Conservation (phyloP, 2,329 filamentous ascomycete genomes). For the Fusarium fracticaudum region DNA sequence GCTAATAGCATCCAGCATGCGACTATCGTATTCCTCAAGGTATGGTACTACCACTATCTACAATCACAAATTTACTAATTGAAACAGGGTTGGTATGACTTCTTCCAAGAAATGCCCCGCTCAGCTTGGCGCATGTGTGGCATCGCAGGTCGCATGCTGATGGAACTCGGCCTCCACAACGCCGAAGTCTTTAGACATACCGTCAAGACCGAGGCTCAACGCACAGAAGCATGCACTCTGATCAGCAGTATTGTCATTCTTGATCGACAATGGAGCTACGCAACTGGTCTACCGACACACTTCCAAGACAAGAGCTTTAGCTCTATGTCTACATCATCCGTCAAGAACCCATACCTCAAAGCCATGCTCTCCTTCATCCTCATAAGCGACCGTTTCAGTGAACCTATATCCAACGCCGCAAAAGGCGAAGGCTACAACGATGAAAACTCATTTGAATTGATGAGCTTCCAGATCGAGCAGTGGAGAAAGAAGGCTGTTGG, state of each 20-base stretch:
- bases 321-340: conserved; percentile 18
- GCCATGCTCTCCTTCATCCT: conserved; percentile 30
- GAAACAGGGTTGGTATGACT: conserved; percentile 31
- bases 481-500: conserved; percentile 41
- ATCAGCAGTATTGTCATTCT: conserved; percentile 20
- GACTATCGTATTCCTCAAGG: conserved; percentile 22
- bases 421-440: conserved; percentile 35
- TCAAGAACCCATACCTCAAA: conserved; percentile 22
- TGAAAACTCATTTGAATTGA: conserved; percentile 41
- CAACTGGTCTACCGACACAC: conserved; percentile 17
- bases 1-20: conserved; percentile 25
- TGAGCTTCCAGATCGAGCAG: conserved; percentile 45
- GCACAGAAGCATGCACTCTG: conserved; percentile 10
- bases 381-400: conserved; percentile 23
- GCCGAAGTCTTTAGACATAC: conserved; percentile 37
- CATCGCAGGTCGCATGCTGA: conserved; percentile 38
- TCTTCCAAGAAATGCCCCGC: conserved; percentile 37
- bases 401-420: conserved; percentile 13
- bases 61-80: background rate
- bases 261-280: conserved; percentile 25
- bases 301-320: conserved; percentile 29
- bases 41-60: background rate
- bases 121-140: conserved; percentile 44
- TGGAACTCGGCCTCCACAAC: conserved; percentile 45
- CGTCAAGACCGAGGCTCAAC: conserved; percentile 4